These are phyloP conservation scores for Microsporum ferrugineum DNA, from an alignment of 2,329 filamentous ascomycete species.

Conservation along the genomic window DNA sequence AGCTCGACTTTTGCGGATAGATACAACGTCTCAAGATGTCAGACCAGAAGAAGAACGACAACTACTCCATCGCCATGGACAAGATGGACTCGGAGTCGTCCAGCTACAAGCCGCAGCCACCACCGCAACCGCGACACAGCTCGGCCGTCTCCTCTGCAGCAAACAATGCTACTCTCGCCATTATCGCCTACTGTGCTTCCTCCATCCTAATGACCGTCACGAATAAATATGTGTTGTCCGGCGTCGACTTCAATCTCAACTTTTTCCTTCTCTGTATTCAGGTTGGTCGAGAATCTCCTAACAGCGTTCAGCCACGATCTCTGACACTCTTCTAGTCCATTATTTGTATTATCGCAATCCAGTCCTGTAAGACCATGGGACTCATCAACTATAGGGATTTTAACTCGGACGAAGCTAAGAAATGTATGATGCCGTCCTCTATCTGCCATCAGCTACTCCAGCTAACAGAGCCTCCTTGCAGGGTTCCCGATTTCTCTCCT, in stretches of 20 bases:
- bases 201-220: conserved; percentile 99
- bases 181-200: conserved; percentile 81
- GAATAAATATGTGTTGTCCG: conserved; percentile 96
- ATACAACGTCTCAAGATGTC: conserved; percentile 47
- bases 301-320: not conserved
- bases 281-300: conserved; percentile 43
- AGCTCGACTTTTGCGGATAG: not conserved
- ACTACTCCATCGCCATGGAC: conserved; percentile 60
- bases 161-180: conserved; percentile 68
- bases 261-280: conserved; percentile 89
- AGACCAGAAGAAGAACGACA: conserved; percentile 77
- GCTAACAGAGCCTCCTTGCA: conserved; percentile 28
- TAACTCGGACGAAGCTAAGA: conserved; percentile 77
- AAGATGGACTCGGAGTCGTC: conserved; percentile 45
- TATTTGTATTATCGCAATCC: conserved; percentile 77
- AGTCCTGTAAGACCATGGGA: conserved; percentile 66
- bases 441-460: not conserved
- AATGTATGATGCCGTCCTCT: conserved; percentile 53
- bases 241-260: conserved; percentile 84
- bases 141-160: conserved; percentile 40
- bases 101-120: conserved; percentile 32
- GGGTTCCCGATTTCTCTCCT: conserved; percentile 95
- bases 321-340: conserved; percentile 50
- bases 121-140: conserved; percentile 27
- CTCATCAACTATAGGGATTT: conserved; percentile 77